phyloP scores from a whole-genome alignment of 1,139 yeast species.

The Lodderomyces theae region DNA sequence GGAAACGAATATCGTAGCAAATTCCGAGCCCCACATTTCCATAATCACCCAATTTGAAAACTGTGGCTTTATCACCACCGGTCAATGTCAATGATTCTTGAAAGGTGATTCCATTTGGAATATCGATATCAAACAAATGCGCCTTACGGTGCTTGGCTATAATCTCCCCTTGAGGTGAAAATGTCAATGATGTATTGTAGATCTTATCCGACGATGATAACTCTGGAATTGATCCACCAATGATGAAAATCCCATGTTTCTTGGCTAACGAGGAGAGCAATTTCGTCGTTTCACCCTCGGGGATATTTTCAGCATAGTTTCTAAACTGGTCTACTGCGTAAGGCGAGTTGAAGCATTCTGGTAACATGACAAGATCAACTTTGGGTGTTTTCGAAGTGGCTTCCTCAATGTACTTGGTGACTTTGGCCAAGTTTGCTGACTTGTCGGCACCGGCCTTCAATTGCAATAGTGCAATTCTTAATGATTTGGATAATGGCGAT shows the following conservation, averaged over 20 bases:
- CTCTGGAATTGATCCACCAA: constrained; percentile 95
- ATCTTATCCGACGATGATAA: constrained; percentile 50
- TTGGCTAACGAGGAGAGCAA: constrained; percentile 65
- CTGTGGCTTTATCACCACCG: constrained; percentile 80
- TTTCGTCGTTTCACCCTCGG: constrained; percentile 64
- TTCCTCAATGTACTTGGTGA: constrained; percentile 43
- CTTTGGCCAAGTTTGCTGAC: constrained; percentile 55
- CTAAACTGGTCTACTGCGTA: constrained; percentile 85
- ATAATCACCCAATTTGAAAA: constrained; percentile 61
- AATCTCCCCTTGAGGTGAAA: constrained; percentile 64
- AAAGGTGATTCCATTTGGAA: constrained; percentile 85
- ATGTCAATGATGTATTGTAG: constrained; percentile 82
- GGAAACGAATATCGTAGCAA: constrained; percentile 90
- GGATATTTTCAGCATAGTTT: constrained; percentile 76
- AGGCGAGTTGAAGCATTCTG: constrained; percentile 96
- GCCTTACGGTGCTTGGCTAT: constrained; percentile 86
- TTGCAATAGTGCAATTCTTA: constrained; percentile 74
- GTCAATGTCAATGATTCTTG: constrained; percentile 74
- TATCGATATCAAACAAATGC: constrained; percentile 87
- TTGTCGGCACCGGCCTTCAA: constrained; percentile 71
- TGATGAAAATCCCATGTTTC: constrained; percentile 55
- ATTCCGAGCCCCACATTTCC: constrained; percentile 88
- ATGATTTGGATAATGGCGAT: constrained; percentile 28
- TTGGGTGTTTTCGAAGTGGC: constrained; percentile 50
- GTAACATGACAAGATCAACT: constrained; percentile 65